These are phyloP conservation scores for Dactylellina parvicollis DNA, from an alignment of 2,329 filamentous ascomycete genomes.

Conservation along the genomic window DNA sequence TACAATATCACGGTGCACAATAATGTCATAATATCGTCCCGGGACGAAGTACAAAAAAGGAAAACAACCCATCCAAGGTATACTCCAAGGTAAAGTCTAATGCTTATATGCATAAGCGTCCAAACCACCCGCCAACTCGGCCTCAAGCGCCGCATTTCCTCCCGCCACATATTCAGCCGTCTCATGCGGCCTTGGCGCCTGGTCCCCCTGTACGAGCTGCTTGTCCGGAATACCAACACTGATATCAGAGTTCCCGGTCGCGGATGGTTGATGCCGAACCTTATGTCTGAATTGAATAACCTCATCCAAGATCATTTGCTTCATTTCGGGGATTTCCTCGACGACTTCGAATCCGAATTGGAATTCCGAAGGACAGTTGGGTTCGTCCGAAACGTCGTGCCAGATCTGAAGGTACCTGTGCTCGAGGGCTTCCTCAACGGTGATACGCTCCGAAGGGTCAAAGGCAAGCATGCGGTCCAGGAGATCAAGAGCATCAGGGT, in stretches of 20 bases:
- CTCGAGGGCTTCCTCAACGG: constrained; percentile 92
- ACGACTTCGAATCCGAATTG: constrained; percentile 99
- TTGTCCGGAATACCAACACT: constrained; percentile 67
- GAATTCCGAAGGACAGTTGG: constrained; percentile 89
- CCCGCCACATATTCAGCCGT: constrained; percentile 57
- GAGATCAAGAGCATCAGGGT: constrained; percentile 93
- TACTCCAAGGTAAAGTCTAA: background rate
- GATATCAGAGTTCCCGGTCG: background rate
- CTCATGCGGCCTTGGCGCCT: constrained; percentile 59
- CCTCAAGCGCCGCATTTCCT: constrained; percentile 65
- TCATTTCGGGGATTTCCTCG: constrained; percentile 93
- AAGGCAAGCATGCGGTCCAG: constrained; percentile 98
- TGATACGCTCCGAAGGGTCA: constrained; percentile 91
- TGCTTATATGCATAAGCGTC: constrained; percentile 63
- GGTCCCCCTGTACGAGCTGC: constrained; percentile 66
- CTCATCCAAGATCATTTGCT: constrained; percentile 96
- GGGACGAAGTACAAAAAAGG: background rate
- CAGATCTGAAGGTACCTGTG: constrained; percentile 97
- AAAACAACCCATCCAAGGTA: background rate
- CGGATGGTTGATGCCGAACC: constrained; percentile 65
- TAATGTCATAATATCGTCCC: background rate
- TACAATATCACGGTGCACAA: background rate
- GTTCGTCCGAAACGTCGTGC: constrained; percentile 97
- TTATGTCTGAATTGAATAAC: constrained; percentile 81
- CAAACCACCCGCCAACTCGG: constrained; percentile 70